A percentile compares a stretch with the other conserved stretches of the same genome.
Conservation (phyloP, 2,329 filamentous ascomycete species). For the Truncatella angustata region DNA sequence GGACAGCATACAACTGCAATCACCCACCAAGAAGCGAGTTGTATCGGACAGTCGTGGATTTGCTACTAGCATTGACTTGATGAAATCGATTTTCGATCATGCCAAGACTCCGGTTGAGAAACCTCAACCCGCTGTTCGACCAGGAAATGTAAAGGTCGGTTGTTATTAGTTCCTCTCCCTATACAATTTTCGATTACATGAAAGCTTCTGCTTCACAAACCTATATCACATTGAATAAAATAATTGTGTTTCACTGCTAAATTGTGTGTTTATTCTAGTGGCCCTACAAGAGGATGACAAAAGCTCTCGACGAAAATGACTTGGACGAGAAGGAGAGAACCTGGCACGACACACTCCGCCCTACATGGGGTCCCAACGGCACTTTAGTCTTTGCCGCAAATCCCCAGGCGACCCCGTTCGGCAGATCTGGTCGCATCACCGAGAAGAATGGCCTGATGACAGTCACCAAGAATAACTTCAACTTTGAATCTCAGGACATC, state of each 20-base stretch:
- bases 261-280: slow-evolving; percentile 58
- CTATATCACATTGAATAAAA: slow-evolving; percentile 33
- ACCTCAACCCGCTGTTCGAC: slow-evolving; percentile 47
- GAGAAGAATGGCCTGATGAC: slow-evolving; percentile 49
- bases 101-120: slow-evolving; percentile 58
- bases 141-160: slow-evolving; percentile 85
- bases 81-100: slow-evolving; percentile 89
- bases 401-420: slow-evolving; percentile 27
- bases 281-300: slow-evolving; percentile 80
- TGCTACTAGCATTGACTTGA: slow-evolving; percentile 87
- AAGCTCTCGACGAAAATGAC: slow-evolving; percentile 57
- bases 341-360: slow-evolving; percentile 73
- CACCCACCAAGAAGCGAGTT: slow-evolving; percentile 32
- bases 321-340: slow-evolving; percentile 63
- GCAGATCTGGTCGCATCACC: slow-evolving; percentile 26
- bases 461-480: slow-evolving; percentile 55
- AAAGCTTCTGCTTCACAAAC: slow-evolving; percentile 13
- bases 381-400: slow-evolving; percentile 64
- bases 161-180: slow-evolving; percentile 33
- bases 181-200: slow-evolving; percentile 8
- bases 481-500: slow-evolving; percentile 63
- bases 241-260: slow-evolving; percentile 42
- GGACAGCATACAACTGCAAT: slow-evolving; percentile 24
- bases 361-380: slow-evolving; percentile 75
- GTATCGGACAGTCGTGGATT: slow-evolving; percentile 63